These are phyloP conservation scores for Penicillium lagena DNA, from an alignment of 495 filamentous ascomycete genomes.

Conservation along the genomic window DNA sequence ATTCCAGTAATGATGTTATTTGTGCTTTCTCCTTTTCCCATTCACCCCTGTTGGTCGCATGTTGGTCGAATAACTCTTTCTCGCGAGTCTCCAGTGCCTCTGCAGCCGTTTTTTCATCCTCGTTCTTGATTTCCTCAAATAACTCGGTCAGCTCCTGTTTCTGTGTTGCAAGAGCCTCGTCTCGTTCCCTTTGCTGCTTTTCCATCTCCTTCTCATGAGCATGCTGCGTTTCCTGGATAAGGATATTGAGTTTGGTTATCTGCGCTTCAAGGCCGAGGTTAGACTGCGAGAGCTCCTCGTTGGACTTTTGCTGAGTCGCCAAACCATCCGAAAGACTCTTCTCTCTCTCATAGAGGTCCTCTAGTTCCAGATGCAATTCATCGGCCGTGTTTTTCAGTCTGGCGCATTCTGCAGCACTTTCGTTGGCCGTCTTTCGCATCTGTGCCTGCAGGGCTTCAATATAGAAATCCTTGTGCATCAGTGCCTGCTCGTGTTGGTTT, in stretches of 20 bases:
- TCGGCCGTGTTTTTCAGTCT: conserved; percentile 43
- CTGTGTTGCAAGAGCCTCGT: conserved; percentile 29
- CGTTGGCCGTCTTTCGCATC: conserved; percentile 45
- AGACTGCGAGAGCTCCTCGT: conserved; percentile 30
- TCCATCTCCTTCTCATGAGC: conserved; percentile 29
- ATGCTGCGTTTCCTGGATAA: conserved; percentile 34
- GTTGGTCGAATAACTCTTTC: conserved; percentile 29
- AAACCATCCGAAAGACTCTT: conserved; percentile 43
- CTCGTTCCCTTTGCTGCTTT: conserved; percentile 34
- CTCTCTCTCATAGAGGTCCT: conserved; percentile 49
- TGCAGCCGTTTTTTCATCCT: conserved; percentile 37
- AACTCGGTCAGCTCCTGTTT: conserved; percentile 40
- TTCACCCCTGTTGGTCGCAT: conserved; percentile 30
- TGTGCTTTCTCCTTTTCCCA: conserved; percentile 39
- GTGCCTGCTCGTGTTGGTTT: conserved; percentile 38
- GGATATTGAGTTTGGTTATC: conserved; percentile 43
- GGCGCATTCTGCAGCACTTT: conserved; percentile 42
- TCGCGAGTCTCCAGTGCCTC: conserved; percentile 35
- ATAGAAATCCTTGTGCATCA: conserved; percentile 47
- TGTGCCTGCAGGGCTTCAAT: conserved; percentile 47
- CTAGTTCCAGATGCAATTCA: conserved; percentile 49
- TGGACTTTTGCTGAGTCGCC: conserved; percentile 30
- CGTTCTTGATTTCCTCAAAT: conserved; percentile 43
- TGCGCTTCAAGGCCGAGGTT: conserved; percentile 43
- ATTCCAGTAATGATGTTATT: conserved; percentile 35